phyloP scores from a whole-genome alignment of 2,329 filamentous ascomycete genomes.

The Fusarium fujikuroi region DNA sequence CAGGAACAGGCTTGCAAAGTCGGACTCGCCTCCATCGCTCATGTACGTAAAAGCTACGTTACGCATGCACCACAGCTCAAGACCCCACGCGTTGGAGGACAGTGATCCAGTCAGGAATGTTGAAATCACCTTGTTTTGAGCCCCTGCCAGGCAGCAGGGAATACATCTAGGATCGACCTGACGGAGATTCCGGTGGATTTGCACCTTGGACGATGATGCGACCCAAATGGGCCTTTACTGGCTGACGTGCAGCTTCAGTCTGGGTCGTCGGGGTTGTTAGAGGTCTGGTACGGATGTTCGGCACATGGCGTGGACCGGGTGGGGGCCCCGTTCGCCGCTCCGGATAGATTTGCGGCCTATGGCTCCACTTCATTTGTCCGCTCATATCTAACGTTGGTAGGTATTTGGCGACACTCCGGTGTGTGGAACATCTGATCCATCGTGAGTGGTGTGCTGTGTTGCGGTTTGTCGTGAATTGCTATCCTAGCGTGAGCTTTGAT shows the following conservation, averaged over 20 bases:
- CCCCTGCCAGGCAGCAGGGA: constrained; percentile 21
- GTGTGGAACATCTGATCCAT: constrained; percentile 13
- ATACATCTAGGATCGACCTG: constrained; percentile 30
- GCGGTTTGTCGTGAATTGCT: constrained; percentile 16
- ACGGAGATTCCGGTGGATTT: constrained; percentile 18
- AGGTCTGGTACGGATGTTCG: constrained; percentile 39
- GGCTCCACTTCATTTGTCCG: constrained; percentile 14
- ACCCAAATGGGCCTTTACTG: constrained; percentile 18
- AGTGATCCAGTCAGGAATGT: constrained; percentile 29
- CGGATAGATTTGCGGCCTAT: constrained; percentile 23
- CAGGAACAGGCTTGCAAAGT: not conserved
- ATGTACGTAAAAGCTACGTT: constrained; percentile 24
- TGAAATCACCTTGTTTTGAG: constrained; percentile 3
- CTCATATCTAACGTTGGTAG: constrained; percentile 16
- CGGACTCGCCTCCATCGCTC: constrained; percentile 8
- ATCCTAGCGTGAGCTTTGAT: constrained; percentile 20
- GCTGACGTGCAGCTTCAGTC: constrained; percentile 25
- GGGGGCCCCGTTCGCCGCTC: constrained; percentile 32
- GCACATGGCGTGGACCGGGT: constrained; percentile 42
- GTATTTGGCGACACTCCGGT: constrained; percentile 17
- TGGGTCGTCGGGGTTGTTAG: constrained; percentile 38
- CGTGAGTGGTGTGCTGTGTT: constrained; percentile 15
- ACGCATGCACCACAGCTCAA: constrained; percentile 1
- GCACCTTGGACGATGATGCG: constrained; percentile 26
- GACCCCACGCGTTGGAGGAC: constrained; percentile 26